phyloP scores from a whole-genome alignment of 805 yeast species.

The Wickerhamomyces ciferrii region DNA sequence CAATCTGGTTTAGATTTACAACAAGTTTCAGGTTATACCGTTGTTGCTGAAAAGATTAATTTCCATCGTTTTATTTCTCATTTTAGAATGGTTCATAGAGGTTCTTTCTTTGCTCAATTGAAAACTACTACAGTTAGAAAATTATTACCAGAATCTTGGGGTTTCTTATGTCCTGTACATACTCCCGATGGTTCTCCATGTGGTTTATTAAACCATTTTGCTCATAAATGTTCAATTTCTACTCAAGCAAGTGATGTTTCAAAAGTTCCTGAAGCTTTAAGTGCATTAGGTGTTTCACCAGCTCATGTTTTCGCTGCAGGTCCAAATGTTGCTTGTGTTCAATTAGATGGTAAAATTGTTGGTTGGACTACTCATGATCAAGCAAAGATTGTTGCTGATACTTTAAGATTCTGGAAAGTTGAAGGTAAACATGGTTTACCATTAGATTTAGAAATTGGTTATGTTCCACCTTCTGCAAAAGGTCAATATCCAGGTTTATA shows the following conservation, averaged over 20 bases:
- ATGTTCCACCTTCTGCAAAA: conserved; percentile 90
- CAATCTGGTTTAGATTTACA: conserved; percentile 97
- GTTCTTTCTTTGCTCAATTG: conserved; percentile 96
- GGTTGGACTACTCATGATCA: conserved; percentile 94
- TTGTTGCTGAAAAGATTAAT: conserved; percentile 97
- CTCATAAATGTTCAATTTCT: conserved; percentile 89
- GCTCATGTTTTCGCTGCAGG: conserved; percentile 82
- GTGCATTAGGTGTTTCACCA: conserved; percentile 75
- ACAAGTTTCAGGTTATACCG: conserved; percentile 97
- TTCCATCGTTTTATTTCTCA: conserved; percentile 97
- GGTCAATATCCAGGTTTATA: conserved; percentile 98
- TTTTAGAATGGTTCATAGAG: conserved; percentile 99
- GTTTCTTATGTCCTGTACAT: conserved; percentile 97
- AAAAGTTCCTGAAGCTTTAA: conserved; percentile 58
- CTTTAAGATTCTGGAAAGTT: conserved; percentile 89
- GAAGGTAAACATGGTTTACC: conserved; percentile 79
- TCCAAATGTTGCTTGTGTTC: conserved; percentile 84
- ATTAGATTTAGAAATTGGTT: conserved; percentile 83
- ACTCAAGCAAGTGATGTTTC: conserved; percentile 74
- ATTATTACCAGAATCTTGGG: conserved; percentile 97
- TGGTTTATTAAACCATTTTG: conserved; percentile 94
- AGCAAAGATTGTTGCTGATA: conserved; percentile 81
- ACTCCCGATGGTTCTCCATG: conserved; percentile 99
- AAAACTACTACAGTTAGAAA: conserved; percentile 97
- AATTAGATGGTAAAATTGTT: conserved; percentile 84